Evolutionary conservation across 2,329 filamentous ascomycete species (phyloP), one percentile per base, ranked within the genome.

Genomic region (Aspergillus sp.): DNA sequence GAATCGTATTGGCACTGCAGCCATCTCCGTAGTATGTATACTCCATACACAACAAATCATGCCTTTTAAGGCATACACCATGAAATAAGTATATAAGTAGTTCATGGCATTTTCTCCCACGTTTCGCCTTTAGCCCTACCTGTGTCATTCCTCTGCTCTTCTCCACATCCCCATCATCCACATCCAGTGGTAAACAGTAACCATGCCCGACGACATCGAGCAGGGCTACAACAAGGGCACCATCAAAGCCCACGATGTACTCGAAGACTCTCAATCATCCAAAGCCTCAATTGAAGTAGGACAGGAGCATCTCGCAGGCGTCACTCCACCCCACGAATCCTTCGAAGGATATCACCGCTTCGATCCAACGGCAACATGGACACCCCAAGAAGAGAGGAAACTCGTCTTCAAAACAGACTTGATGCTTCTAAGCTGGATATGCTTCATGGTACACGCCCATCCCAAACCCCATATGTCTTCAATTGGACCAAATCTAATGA

Each of bases 371-470:
- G 68, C 65, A 1, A 58, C 65, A 12, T 72, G 70, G 70, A 69
- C 67, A 2, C 58, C 41, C 2, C 73, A 78, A 52, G 82, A 84
- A 63, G 82, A 84, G 69, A 76, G 74, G 59, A 72, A 67, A 25
- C 67, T 84, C 4, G 74, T 83, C 9, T 70, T 79, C 39, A 84
- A 80, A 74, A 80, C 81, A 36, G 70, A 66, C 39, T 9, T 61
- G 28, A 58, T 63, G 52, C 39, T 70, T n/a, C 48, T 70, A 41
- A 59, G 48, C 15, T 63, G 64, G 60, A 50, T 73, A 12, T 72
- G 71, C 52, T 43, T 65, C 19, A 66, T 69, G 61, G 69, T 72
- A 52, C 50, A 61, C 50, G 1, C 5, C 9, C 17, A 5, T 28
- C 19, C 4, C 23, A 4, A 15, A 17, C 21, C n/a, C 3, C 1